Conservation (phyloP, 1,284 basidiomycete species). For the Ceraceosorus bombacis region DNA sequence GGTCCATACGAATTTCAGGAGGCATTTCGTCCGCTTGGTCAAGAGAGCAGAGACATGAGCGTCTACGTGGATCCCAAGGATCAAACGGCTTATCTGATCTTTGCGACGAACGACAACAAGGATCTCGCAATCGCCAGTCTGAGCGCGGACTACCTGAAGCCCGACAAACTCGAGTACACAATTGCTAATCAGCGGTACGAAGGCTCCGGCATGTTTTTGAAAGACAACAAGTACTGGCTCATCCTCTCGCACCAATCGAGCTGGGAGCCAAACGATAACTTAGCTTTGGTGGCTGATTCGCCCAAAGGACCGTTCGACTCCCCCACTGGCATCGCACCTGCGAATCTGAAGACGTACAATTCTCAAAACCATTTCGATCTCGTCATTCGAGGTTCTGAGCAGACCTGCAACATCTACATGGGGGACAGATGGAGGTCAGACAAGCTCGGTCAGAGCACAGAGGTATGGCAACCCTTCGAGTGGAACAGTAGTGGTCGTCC, state of each 20-base stretch:
- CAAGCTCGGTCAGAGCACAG: conserved; percentile 1
- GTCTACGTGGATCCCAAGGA: background rate
- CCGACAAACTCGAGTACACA: background rate
- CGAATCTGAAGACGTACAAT: background rate
- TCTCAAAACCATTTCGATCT: conserved; percentile 2
- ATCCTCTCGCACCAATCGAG: background rate
- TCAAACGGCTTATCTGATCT: background rate
- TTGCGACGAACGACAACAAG: conserved; percentile 1
- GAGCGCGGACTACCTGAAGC: background rate
- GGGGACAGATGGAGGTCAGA: background rate
- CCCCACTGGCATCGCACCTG: conserved; percentile 2
- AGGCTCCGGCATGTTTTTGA: background rate
- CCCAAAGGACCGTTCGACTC: background rate
- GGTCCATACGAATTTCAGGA: background rate
- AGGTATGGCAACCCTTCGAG: background rate
- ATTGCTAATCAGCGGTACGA: background rate
- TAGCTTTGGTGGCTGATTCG: background rate
- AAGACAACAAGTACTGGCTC: background rate
- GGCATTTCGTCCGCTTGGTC: conserved; percentile 1
- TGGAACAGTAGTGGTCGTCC: background rate
- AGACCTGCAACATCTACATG: conserved; percentile 2
- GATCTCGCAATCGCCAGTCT: background rate
- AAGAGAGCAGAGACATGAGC: conserved; percentile 1
- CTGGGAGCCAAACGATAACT: background rate
- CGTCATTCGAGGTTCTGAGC: background rate